phyloP scores from a whole-genome alignment of 176 grass and related monocot genomes.

The Cymbopogon citratus region DNA sequence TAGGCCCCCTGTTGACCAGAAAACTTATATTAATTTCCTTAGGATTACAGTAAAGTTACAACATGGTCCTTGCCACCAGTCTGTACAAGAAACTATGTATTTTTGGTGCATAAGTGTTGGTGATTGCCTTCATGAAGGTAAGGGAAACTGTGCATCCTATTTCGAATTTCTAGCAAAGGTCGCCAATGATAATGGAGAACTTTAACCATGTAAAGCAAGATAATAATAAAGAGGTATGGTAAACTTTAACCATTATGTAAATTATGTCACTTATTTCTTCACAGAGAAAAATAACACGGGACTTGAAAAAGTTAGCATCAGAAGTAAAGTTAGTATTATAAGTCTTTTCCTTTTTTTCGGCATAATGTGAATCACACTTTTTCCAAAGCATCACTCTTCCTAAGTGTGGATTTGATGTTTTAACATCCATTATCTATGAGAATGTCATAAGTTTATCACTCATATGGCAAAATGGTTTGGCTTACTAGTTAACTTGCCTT shows the following conservation, averaged over 20 bases:
- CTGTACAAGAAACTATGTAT: slow-evolving; percentile 12
- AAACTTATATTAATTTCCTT: background rate
- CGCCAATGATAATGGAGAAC: background rate
- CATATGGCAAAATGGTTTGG: background rate
- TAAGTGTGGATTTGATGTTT: background rate
- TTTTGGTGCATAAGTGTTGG: background rate
- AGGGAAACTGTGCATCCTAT: background rate
- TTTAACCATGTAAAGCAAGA: slow-evolving; percentile 11
- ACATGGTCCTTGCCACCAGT: background rate
- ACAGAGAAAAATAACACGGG: background rate
- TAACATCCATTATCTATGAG: background rate
- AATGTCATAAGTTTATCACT: background rate
- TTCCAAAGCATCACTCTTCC: background rate
- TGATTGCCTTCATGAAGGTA: background rate
- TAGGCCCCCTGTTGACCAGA: background rate
- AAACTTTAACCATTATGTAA: background rate
- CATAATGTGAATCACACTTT: background rate
- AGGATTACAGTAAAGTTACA: background rate
- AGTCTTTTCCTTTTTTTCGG: background rate
- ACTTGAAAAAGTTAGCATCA: background rate
- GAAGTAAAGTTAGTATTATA: background rate
- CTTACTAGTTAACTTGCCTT: slow-evolving; percentile 55
- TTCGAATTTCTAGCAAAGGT: background rate
- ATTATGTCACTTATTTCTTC: background rate
- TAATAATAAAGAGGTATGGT: background rate